Evolutionary conservation across 2,329 filamentous ascomycete genomes (phyloP), one percentile per base, ranked within the genome.

Genomic region (Magnaporthales sp.): DNA sequence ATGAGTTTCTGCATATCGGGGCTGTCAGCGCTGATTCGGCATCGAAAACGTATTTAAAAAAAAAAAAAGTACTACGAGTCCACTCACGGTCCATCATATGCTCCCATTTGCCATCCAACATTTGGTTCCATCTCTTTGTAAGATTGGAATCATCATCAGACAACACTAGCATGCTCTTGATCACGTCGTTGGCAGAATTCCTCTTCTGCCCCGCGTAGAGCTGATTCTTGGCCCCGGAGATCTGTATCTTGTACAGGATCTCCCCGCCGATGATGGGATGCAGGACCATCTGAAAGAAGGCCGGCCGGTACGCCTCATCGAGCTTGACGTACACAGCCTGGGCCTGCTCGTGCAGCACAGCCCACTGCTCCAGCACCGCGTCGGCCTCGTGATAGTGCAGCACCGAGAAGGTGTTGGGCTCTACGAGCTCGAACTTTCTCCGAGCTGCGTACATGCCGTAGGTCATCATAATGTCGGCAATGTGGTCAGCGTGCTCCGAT

Each of bases 361-460:
- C 73, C 86, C 87, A 89, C 68, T 84, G 80, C 3, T 79, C 77
- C 11, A 89, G 77, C 1, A 89, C 78, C 0, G 76, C 78, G 62
- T 89, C 85, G 1, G 84, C 86, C 76, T 90, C 87, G 70, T 86
- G 81, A 73, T 89, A 89, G 77, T 89, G 86, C 72, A 88, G 78
- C 2, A 88, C 75, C 62, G 82, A 87, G 75, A 86, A 90, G 2
- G 82, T 86, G 19, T 77, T 78, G 0, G 84, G 79, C 70, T 87
- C 84, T 3, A 89, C 76, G 11, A 86, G 80, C 75, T 90, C 87
- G 69, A 83, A 89, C 75, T 89, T 89, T 67, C 87, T 80, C 62
- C 85, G 79, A 63, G 79, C 82, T 9, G 85, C 80, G 32, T 84
- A 81, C 73, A 81, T 80, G 64, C 83, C 83, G 72, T 88, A 89